Conservation (phyloP, 192 early-diverging fungal species). For the Umbelopsis isabellina region DNA sequence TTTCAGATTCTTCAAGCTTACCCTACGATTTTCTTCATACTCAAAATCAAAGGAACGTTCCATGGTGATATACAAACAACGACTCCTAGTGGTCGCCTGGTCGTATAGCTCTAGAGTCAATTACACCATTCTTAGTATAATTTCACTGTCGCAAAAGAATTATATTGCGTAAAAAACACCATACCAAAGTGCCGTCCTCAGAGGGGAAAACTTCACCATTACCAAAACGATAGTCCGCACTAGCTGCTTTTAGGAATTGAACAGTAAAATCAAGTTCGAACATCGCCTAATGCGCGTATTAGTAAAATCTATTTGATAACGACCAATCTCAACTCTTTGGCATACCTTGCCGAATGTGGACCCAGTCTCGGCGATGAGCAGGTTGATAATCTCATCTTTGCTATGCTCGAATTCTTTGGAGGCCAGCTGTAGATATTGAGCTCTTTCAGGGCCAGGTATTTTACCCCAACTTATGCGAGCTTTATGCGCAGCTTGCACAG, state of each 20-base stretch:
- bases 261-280: background rate
- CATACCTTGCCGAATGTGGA: background rate
- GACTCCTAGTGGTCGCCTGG: background rate
- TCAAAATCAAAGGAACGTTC: background rate
- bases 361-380: slow-evolving; percentile 1
- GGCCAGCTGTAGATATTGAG: background rate
- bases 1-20: background rate
- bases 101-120: background rate
- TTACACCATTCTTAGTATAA: background rate
- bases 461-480: background rate
- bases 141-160: background rate
- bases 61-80: slow-evolving; percentile 13
- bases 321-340: background rate
- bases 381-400: background rate
- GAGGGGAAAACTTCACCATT: slow-evolving; percentile 11
- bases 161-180: background rate
- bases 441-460: background rate
- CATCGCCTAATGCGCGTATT: background rate
- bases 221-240: slow-evolving; percentile 4
- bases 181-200: slow-evolving; percentile 9
- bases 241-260: slow-evolving; percentile 8
- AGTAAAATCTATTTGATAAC: background rate
- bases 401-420: background rate
- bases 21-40: background rate
- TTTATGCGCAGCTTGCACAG: slow-evolving; percentile 1